Conservation (phyloP, 2,329 filamentous ascomycete genomes). For the Westerdykella sp. region DNA sequence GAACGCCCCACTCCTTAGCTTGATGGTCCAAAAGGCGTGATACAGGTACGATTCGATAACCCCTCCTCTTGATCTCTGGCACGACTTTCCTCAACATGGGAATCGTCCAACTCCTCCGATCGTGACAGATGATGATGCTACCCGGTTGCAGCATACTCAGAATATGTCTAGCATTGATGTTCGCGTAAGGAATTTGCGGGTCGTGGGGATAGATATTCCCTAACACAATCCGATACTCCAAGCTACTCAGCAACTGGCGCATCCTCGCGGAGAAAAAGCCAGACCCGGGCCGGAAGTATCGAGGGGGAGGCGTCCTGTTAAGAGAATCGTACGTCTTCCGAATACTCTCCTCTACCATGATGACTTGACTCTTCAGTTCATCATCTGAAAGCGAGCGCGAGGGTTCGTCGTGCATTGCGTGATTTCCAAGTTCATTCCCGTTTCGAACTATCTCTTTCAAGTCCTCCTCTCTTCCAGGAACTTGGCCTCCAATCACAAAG, state of each 20-base stretch:
- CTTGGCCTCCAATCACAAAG: conserved; percentile 80
- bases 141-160: conserved; percentile 73
- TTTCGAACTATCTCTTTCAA: conserved; percentile 49
- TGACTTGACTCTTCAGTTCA: conserved; percentile 58
- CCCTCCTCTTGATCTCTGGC: conserved; percentile 61
- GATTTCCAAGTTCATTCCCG: conserved; percentile 66
- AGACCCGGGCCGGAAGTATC: conserved; percentile 76
- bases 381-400: conserved; percentile 55
- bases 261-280: conserved; percentile 74
- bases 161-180: conserved; percentile 70
- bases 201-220: conserved; percentile 87
- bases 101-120: conserved; percentile 73
- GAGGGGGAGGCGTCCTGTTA: conserved; percentile 42
- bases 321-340: conserved; percentile 48
- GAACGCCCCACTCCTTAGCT: background rate
- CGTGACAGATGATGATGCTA: conserved; percentile 79
- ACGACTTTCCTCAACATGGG: conserved; percentile 71
- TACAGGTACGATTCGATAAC: conserved; percentile 67
- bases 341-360: conserved; percentile 57
- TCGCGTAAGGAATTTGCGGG: conserved; percentile 67
- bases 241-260: conserved; percentile 51
- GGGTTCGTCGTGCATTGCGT: conserved; percentile 83
- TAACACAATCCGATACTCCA: conserved; percentile 69
- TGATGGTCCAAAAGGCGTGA: conserved; percentile 54
- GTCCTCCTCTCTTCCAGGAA: conserved; percentile 47